These are phyloP conservation scores for Furcasterigmium furcatum DNA, from an alignment of 2,329 filamentous ascomycete species.

Conservation along the genomic window DNA sequence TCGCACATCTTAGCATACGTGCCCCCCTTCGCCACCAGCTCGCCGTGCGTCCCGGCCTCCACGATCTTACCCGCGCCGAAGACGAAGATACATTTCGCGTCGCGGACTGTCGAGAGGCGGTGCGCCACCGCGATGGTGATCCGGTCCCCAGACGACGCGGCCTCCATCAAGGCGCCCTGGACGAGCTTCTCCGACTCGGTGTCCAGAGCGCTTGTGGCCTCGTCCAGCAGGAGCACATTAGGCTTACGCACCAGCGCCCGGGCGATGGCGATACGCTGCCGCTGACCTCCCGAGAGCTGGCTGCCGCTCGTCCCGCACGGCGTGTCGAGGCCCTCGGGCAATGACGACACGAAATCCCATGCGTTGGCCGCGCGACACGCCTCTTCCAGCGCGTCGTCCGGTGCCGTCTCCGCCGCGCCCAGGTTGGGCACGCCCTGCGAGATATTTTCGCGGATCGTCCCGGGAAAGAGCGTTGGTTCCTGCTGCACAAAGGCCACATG, in stretches of 20 bases:
- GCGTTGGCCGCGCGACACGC: conserved; percentile 44
- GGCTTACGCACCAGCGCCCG: conserved; percentile 51
- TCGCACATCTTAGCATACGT: conserved; percentile 28
- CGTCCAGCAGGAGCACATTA: conserved; percentile 52
- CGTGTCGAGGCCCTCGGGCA: conserved; percentile 29
- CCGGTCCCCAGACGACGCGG: conserved; percentile 25
- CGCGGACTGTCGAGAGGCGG: conserved; percentile 43
- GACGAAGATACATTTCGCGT: conserved; percentile 58
- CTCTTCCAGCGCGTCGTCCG: conserved; percentile 29
- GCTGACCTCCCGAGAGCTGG: conserved; percentile 50
- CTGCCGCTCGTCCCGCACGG: conserved; percentile 11
- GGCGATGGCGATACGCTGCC: conserved; percentile 54
- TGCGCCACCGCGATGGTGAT: conserved; percentile 66
- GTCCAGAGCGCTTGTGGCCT: conserved; percentile 55
- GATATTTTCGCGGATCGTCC: conserved; percentile 55
- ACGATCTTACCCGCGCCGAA: conserved; percentile 53
- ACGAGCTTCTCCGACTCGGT: conserved; percentile 20
- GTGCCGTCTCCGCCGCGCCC: neutral
- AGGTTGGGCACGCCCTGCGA: conserved; percentile 20
- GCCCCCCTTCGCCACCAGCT: conserved; percentile 45
- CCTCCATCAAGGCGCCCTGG: conserved; percentile 46
- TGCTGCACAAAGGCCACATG: conserved; percentile 8
- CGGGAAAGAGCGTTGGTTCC: conserved; percentile 15
- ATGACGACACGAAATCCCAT: conserved; percentile 46
- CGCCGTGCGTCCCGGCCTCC: conserved; percentile 56